Conservation (phyloP, 2,329 filamentous ascomycete species). For the Fusarium sp. region DNA sequence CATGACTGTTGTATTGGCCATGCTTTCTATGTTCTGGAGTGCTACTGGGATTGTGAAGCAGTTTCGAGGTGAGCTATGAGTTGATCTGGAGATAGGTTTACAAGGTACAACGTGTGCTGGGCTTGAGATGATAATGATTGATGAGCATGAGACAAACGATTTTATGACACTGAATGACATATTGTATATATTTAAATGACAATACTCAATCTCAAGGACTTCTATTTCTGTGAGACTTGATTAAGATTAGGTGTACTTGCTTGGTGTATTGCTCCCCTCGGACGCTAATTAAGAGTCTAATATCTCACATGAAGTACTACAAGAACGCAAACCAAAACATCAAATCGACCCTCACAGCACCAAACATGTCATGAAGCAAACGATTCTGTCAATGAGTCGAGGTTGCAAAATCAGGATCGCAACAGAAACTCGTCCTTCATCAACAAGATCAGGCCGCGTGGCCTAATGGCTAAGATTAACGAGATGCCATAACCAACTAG, state of each 20-base stretch:
- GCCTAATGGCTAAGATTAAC: slow-evolving; percentile 38
- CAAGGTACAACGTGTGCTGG: neutral
- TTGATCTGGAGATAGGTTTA: neutral
- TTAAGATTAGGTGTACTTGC: neutral
- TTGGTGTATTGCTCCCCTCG: neutral
- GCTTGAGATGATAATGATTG: neutral
- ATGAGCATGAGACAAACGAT: neutral
- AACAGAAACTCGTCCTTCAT: neutral
- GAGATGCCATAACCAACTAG: slow-evolving; percentile 36
- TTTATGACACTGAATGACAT: neutral
- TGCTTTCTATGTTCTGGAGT: slow-evolving; percentile 27
- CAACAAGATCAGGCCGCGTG: slow-evolving; percentile 31
- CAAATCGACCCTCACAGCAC: neutral
- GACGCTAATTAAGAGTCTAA: too few species aligned
- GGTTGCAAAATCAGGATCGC: neutral
- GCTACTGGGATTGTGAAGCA: slow-evolving; percentile 27
- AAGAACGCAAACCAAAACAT: neutral
- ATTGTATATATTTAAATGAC: neutral
- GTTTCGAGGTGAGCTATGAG: slow-evolving; percentile 17
- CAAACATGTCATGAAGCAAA: neutral
- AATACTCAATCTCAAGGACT: neutral
- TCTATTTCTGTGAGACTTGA: neutral
- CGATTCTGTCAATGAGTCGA: neutral
- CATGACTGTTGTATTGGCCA: slow-evolving; percentile 19
- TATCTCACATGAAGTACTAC: too few species aligned